phyloP scores from a whole-genome alignment of 805 yeast species.

The Nakazawaea pomicola region DNA sequence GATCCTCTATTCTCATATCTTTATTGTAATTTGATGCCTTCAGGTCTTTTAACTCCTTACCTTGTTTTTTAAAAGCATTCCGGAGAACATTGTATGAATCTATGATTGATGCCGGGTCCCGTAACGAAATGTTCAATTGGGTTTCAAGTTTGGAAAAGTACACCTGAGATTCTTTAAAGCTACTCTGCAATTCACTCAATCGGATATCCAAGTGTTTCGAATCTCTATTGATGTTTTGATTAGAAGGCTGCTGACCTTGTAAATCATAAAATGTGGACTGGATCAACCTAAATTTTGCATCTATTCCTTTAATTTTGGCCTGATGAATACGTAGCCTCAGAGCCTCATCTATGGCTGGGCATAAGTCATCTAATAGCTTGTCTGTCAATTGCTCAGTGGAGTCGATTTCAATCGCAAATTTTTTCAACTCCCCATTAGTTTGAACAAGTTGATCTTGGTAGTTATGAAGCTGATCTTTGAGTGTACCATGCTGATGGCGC shows the following conservation, averaged over 20 bases:
- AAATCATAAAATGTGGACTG: too few relatives aligned
- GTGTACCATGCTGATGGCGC: background rate
- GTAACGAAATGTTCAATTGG: background rate
- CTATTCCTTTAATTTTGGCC: background rate
- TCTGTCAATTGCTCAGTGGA: background rate
- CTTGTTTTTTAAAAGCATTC: constrained; percentile 16
- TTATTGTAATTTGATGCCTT: too few relatives aligned
- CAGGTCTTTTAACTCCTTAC: constrained; percentile 3
- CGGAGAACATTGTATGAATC: background rate
- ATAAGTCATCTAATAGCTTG: background rate
- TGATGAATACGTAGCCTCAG: too few relatives aligned
- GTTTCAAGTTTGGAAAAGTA: background rate
- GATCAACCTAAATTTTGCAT: background rate
- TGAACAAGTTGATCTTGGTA: constrained; percentile 1
- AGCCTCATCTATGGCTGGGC: too few relatives aligned
- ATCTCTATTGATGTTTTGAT: too few relatives aligned
- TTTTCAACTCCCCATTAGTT: background rate
- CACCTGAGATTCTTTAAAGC: background rate
- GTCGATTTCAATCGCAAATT: background rate
- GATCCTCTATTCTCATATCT: too few relatives aligned
- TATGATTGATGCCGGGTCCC: background rate
- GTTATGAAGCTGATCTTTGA: background rate
- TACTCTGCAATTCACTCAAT: too few relatives aligned
- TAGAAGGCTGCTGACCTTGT: too few relatives aligned
- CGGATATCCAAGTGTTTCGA: too few relatives aligned